phyloP scores from a whole-genome alignment of 768 basidiomycete species.

The Pleurotus djamor region DNA sequence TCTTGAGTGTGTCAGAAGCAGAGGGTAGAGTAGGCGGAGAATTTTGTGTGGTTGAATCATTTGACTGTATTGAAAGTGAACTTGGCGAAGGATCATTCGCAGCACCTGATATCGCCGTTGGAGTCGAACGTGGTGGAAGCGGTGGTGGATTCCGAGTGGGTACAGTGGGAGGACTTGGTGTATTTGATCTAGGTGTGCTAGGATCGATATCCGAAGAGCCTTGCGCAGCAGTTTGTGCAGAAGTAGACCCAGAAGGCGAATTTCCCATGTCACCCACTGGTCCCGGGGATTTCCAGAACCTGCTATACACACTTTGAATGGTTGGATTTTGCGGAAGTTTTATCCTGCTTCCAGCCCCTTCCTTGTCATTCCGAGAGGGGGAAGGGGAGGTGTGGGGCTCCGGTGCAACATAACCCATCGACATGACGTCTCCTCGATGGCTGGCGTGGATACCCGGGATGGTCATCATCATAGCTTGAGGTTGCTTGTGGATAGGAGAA shows the following conservation, averaged over 20 bases:
- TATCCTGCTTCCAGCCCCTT: not conserved
- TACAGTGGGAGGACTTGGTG: slow-evolving; percentile 16
- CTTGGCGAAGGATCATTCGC: slow-evolving; percentile 20
- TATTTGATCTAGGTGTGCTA: slow-evolving; percentile 19
- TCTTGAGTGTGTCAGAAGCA: slow-evolving; percentile 56
- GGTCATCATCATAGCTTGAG: slow-evolving; percentile 76
- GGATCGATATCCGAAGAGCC: slow-evolving; percentile 23
- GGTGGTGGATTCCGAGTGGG: slow-evolving; percentile 31
- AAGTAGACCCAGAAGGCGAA: not conserved
- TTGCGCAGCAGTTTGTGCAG: slow-evolving; percentile 9
- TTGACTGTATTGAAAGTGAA: not conserved
- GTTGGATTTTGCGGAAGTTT: slow-evolving; percentile 43
- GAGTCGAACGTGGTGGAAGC: slow-evolving; percentile 38
- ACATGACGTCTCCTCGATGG: slow-evolving; percentile 83
- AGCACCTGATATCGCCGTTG: slow-evolving; percentile 21
- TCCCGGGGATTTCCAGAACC: slow-evolving; percentile 66
- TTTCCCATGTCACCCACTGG: not conserved
- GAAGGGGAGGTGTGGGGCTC: slow-evolving; percentile 30
- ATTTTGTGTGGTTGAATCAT: slow-evolving; percentile 8
- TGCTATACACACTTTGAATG: slow-evolving; percentile 63
- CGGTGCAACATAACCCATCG: slow-evolving; percentile 72
- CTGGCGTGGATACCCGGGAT: slow-evolving; percentile 88
- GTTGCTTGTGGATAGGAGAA: slow-evolving; percentile 54
- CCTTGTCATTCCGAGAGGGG: slow-evolving; percentile 30
- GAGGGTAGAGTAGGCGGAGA: slow-evolving; percentile 11